Evolutionary conservation across 176 grass and related monocot species (phyloP).

Genomic region (Avena eriantha): DNA sequence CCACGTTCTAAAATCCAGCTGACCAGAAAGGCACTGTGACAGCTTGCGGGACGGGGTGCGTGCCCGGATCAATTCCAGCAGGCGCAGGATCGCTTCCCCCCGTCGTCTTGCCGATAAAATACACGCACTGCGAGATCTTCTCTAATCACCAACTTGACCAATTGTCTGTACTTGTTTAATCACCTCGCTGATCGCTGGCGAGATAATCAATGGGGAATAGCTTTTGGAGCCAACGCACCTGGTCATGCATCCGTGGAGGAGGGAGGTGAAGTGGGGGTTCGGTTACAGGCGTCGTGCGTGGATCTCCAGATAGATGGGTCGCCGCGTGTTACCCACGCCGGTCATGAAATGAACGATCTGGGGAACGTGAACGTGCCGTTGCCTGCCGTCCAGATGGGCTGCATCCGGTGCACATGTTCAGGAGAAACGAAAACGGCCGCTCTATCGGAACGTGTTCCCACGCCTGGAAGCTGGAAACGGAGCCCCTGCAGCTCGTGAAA

Average conservation of each 20-base stretch:
- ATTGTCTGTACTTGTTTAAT: background rate
- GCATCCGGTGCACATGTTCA: background rate
- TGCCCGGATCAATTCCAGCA: background rate
- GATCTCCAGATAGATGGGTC: background rate
- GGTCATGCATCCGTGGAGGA: background rate
- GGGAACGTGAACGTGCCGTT: background rate
- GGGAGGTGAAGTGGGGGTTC: background rate
- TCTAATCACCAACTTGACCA: background rate
- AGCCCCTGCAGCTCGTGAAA: background rate
- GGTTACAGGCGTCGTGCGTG: background rate
- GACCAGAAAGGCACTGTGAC: too few relatives aligned
- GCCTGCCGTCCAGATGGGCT: background rate
- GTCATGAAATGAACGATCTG: background rate
- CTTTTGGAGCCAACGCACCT: conserved; percentile 6
- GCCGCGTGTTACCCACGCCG: background rate
- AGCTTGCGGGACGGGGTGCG: background rate
- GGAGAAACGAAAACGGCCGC: background rate
- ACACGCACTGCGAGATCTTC: too few relatives aligned
- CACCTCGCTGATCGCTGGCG: background rate
- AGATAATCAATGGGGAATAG: background rate
- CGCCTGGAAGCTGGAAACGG: background rate
- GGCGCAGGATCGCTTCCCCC: too few relatives aligned
- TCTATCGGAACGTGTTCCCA: background rate
- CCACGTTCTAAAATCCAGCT: background rate
- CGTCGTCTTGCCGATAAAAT: too few relatives aligned